phyloP scores from a whole-genome alignment of 2,329 filamentous ascomycete genomes.

The Ceratocystis lukuohia region DNA sequence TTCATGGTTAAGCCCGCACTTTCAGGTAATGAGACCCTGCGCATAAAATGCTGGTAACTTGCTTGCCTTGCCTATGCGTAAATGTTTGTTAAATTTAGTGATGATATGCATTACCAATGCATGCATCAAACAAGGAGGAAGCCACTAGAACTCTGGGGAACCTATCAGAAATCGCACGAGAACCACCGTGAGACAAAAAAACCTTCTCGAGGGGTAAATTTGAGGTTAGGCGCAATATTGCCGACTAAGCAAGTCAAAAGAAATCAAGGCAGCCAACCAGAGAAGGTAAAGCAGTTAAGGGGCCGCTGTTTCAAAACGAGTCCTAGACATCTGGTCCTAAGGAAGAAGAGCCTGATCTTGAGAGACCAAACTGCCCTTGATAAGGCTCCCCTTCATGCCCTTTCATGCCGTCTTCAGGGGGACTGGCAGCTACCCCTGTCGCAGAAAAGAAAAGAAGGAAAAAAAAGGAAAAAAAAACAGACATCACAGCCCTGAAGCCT shows the following conservation, averaged over 20 bases:
- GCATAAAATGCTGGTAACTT: background rate
- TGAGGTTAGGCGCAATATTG: background rate
- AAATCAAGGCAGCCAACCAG: too few species aligned
- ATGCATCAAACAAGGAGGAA: background rate
- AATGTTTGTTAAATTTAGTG: background rate
- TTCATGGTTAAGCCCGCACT: background rate
- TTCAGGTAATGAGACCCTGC: background rate
- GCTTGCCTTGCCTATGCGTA: background rate
- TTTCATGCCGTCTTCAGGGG: background rate
- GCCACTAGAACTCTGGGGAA: conserved; percentile 4
- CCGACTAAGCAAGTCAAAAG: background rate
- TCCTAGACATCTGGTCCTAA: background rate
- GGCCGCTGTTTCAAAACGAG: conserved; percentile 5
- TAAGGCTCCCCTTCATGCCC: background rate
- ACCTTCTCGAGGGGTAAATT: background rate
- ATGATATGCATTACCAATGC: background rate
- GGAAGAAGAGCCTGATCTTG: background rate
- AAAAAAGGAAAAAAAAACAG: too few species aligned
- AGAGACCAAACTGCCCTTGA: background rate
- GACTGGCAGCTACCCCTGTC: background rate
- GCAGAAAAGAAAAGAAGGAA: background rate
- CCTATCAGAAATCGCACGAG: background rate
- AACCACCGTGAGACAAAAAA: background rate
- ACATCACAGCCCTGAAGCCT: background rate
- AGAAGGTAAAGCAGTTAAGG: background rate